A percentile compares a stretch with the other conserved stretches of the same genome.
Conservation (phyloP, 257 asterid genomes). For the Solanum dulcamara region DNA sequence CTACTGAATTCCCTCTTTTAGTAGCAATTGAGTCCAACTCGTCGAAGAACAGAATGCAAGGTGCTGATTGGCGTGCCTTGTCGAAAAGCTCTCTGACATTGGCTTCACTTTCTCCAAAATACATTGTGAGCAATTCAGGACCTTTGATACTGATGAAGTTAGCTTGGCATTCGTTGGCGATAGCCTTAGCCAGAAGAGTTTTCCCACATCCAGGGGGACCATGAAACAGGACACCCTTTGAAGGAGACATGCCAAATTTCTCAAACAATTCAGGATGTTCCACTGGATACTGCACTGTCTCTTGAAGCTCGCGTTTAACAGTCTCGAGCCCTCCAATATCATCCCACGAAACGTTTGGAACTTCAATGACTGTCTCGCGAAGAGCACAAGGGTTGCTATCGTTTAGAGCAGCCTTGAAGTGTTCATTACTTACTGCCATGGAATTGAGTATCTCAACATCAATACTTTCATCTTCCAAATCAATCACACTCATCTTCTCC, state of each 20-base stretch:
- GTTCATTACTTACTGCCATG: neutral
- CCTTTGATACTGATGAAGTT: too few relatives aligned
- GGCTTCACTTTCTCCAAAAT: too few relatives aligned
- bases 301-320: slow-evolving; percentile 21
- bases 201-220: too few relatives aligned
- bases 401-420: neutral
- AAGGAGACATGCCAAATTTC: too few relatives aligned
- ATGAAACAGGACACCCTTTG: too few relatives aligned
- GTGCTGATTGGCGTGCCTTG: slow-evolving; percentile 64
- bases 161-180: too few relatives aligned
- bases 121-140: too few relatives aligned
- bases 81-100: too few relatives aligned
- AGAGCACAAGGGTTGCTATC: neutral
- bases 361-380: slow-evolving; percentile 26
- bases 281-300: slow-evolving; percentile 59
- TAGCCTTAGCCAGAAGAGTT: too few relatives aligned
- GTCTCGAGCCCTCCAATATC: slow-evolving; percentile 53
- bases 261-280: slow-evolving; percentile 60
- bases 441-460: neutral
- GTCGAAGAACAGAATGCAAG: slow-evolving; percentile 59
- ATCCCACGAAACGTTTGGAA: slow-evolving; percentile 37
- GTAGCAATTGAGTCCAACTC: slow-evolving; percentile 61
- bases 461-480: neutral
- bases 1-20: slow-evolving; percentile 50
- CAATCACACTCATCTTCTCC: neutral